Evolutionary conservation across 2,329 filamentous ascomycete genomes (phyloP).

Genomic region (Colletotrichum tropicicola): DNA sequence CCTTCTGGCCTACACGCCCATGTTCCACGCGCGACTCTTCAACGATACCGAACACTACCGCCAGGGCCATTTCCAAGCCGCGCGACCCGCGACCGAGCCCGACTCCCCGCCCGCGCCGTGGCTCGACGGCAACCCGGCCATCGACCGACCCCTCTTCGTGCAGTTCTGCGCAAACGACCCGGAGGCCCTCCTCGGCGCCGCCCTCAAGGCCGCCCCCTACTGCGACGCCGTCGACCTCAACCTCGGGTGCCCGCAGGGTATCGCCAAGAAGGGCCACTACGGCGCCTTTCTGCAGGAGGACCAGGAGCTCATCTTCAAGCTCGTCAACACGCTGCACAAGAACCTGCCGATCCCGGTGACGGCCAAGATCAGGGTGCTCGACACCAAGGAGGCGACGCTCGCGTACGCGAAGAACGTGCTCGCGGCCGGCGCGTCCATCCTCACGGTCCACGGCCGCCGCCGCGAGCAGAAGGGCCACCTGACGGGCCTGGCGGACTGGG

Average conservation of each 20-base stretch:
- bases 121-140: conserved; percentile 85
- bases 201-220: conserved; percentile 80
- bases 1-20: conserved; percentile 90
- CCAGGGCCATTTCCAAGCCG: conserved; percentile 81
- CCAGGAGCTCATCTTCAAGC: conserved; percentile 80
- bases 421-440: conserved; percentile 86
- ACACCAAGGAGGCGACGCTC: conserved; percentile 86
- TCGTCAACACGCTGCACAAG: conserved; percentile 85
- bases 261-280: conserved; percentile 89
- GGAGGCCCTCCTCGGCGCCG: conserved; percentile 81
- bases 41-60: conserved; percentile 80
- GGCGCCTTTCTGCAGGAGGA: conserved; percentile 96
- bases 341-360: conserved; percentile 86
- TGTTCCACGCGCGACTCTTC: conserved; percentile 95
- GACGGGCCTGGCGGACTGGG: conserved; percentile 93
- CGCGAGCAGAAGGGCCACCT: conserved; percentile 96
- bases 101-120: conserved; percentile 50
- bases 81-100: conserved; percentile 40
- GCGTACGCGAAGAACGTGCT: conserved; percentile 90
- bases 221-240: conserved; percentile 98
- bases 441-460: conserved; percentile 89
- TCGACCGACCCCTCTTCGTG: conserved; percentile 91
- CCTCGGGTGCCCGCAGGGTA: conserved; percentile 94
- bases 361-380: conserved; percentile 91
- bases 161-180: conserved; percentile 96